phyloP scores from a whole-genome alignment of 495 filamentous ascomycete species.

The Geoglossum glabrum region DNA sequence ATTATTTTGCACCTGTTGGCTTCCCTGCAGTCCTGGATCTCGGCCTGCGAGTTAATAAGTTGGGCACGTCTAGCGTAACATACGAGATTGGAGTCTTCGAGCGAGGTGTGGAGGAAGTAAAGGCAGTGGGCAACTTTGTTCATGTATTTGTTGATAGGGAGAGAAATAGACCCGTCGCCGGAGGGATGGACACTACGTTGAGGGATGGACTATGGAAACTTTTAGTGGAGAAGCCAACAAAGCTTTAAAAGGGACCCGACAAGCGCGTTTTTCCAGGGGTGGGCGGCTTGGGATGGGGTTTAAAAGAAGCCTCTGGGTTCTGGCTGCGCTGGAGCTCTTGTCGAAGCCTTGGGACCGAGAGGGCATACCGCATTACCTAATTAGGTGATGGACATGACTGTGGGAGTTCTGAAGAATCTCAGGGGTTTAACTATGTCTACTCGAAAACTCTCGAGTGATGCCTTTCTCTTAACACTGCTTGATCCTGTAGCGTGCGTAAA shows the following conservation, averaged over 20 bases:
- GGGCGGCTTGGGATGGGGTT: background rate
- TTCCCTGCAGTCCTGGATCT: slow-evolving; percentile 72
- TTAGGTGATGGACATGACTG: no score
- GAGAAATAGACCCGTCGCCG: slow-evolving; percentile 38
- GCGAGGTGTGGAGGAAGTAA: slow-evolving; percentile 48
- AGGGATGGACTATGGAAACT: slow-evolving; percentile 31
- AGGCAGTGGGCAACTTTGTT: slow-evolving; percentile 68
- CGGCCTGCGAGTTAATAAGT: slow-evolving; percentile 58
- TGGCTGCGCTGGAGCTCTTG: no score
- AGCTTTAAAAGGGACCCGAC: background rate
- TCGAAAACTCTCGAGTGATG: no score
- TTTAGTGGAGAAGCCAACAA: background rate
- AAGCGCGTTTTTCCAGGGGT: background rate
- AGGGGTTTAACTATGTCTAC: no score
- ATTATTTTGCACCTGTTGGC: slow-evolving; percentile 67
- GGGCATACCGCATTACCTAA: no score
- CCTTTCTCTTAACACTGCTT: no score
- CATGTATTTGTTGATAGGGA: slow-evolving; percentile 76
- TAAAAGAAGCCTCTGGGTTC: background rate
- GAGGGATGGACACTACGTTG: slow-evolving; percentile 36
- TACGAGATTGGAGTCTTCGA: slow-evolving; percentile 87
- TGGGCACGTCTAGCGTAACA: slow-evolving; percentile 74
- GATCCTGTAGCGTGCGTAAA: no score
- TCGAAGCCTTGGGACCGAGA: no score
- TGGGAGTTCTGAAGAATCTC: no score